phyloP scores from a whole-genome alignment of 495 filamentous ascomycete genomes.

The Oleoguttula mirabilis region DNA sequence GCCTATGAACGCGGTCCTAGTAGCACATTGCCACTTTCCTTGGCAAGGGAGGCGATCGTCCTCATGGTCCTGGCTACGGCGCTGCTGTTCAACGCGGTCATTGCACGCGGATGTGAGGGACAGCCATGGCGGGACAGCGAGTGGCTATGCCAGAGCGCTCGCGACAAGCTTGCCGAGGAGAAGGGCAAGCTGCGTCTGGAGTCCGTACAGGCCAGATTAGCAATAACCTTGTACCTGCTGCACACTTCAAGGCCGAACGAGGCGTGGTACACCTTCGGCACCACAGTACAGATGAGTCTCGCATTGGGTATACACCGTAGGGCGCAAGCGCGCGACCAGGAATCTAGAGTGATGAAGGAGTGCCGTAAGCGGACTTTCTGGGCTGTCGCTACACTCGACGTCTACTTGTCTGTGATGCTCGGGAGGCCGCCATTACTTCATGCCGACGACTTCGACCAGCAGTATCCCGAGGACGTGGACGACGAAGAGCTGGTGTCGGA shows the following conservation, averaged over 20 bases:
- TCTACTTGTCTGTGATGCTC: constrained; percentile 44
- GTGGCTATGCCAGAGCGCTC: constrained; percentile 1
- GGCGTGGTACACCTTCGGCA: constrained; percentile 19
- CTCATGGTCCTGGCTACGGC: constrained; percentile 15
- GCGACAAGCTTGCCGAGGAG: constrained; percentile 1
- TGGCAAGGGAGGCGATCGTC: constrained; percentile 10
- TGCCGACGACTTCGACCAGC: constrained; percentile 43
- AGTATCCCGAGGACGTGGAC: constrained; percentile 39
- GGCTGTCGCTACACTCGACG: constrained; percentile 45
- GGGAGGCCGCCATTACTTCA: constrained; percentile 43
- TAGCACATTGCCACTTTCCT: neutral
- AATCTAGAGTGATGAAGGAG: constrained; percentile 4
- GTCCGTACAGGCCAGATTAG: constrained; percentile 16
- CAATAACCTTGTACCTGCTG: constrained; percentile 13
- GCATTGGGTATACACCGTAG: constrained; percentile 18
- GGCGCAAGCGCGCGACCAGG: neutral
- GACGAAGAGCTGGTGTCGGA: constrained; percentile 40
- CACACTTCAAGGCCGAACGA: constrained; percentile 13
- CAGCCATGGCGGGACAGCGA: neutral
- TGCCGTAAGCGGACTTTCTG: constrained; percentile 43
- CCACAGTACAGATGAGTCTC: constrained; percentile 8
- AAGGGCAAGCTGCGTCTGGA: constrained; percentile 10
- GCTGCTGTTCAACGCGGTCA: constrained; percentile 1
- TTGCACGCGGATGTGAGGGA: neutral
- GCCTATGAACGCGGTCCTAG: neutral